Evolutionary conservation across 202 grass and related monocot species (phyloP).

Genomic region (Setaria italica): DNA sequence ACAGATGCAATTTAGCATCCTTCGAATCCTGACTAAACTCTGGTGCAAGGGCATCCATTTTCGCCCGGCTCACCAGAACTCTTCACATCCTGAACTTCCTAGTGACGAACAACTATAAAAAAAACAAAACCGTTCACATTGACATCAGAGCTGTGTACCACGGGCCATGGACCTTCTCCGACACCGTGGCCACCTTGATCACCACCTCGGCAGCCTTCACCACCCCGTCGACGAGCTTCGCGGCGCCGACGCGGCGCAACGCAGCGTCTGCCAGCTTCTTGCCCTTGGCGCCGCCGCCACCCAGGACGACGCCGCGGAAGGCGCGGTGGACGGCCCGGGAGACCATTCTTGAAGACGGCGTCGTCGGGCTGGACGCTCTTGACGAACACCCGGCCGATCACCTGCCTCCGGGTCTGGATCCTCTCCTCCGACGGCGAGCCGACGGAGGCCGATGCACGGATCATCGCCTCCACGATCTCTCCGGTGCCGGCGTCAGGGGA

Average conservation of each 20-base stretch:
- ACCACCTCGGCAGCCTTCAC: slow-evolving; percentile 57
- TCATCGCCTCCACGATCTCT: slow-evolving; percentile 66
- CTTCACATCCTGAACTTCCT: slow-evolving; percentile 12
- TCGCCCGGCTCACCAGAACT: slow-evolving; percentile 42
- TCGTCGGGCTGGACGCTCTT: slow-evolving; percentile 76
- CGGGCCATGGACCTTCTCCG: slow-evolving; percentile 69
- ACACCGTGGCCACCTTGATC: slow-evolving; percentile 59
- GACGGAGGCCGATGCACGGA: slow-evolving; percentile 41
- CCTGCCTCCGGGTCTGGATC: slow-evolving; percentile 59
- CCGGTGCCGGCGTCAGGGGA: slow-evolving; percentile 56
- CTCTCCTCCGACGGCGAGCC: slow-evolving; percentile 50
- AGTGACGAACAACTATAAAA: slow-evolving; percentile 12
- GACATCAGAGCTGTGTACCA: slow-evolving; percentile 70
- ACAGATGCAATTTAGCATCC: too few relatives aligned
- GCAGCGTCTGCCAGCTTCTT: slow-evolving; percentile 67
- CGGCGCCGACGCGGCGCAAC: slow-evolving; percentile 57
- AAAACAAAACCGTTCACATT: not conserved
- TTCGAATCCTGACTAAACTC: too few relatives aligned
- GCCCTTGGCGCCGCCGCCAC: slow-evolving; percentile 58
- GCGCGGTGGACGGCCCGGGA: slow-evolving; percentile 67
- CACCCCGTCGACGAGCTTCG: slow-evolving; percentile 50
- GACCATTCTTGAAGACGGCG: slow-evolving; percentile 68
- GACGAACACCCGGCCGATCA: slow-evolving; percentile 68
- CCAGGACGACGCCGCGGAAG: slow-evolving; percentile 59
- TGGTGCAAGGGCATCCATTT: not conserved